Percentiles rank a stretch among this genome's conserved stretches.
Conservation (phyloP, 176 grass and related monocot genomes). For the barley (Hordeum vulgare) region DNA sequence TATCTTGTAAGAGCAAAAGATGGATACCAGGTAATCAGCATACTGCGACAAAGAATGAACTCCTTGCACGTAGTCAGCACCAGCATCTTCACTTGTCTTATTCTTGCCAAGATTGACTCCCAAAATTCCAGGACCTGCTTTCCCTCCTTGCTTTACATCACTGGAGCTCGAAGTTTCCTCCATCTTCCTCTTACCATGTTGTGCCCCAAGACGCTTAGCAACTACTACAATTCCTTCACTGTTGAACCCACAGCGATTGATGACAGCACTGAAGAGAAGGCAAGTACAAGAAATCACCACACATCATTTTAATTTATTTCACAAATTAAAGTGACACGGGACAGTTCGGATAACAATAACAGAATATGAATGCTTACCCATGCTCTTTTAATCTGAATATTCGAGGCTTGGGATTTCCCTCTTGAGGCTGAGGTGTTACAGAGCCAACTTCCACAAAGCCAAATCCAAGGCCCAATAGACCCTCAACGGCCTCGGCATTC, state of each 20-base stretch:
- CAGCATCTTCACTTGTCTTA: constrained; percentile 89
- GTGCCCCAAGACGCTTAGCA: constrained; percentile 92
- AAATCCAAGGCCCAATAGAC: constrained; percentile 81
- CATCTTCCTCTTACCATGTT: constrained; percentile 99
- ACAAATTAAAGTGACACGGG: not conserved
- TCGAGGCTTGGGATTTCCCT: constrained; percentile 93
- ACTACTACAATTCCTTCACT: constrained; percentile 93
- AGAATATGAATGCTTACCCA: constrained; percentile 45
- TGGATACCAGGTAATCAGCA: constrained; percentile 91
- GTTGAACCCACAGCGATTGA: constrained; percentile 94
- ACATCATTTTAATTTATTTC: not conserved
- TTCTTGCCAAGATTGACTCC: constrained; percentile 98
- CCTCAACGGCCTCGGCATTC: constrained; percentile 92
- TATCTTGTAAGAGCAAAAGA: constrained; percentile 15
- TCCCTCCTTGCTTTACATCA: constrained; percentile 77
- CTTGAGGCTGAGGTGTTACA: constrained; percentile 88
- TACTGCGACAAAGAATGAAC: constrained; percentile 98
- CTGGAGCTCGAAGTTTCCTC: constrained; percentile 67
- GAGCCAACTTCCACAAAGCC: constrained; percentile 99
- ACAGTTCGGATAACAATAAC: not conserved
- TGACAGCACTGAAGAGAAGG: constrained; percentile 53
- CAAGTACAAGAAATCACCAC: not conserved
- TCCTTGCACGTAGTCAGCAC: constrained; percentile 96
- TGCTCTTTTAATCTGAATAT: constrained; percentile 78
- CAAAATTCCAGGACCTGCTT: constrained; percentile 93